Conservation (phyloP, 495 filamentous ascomycete species). For the Sordaria brevicollis region DNA sequence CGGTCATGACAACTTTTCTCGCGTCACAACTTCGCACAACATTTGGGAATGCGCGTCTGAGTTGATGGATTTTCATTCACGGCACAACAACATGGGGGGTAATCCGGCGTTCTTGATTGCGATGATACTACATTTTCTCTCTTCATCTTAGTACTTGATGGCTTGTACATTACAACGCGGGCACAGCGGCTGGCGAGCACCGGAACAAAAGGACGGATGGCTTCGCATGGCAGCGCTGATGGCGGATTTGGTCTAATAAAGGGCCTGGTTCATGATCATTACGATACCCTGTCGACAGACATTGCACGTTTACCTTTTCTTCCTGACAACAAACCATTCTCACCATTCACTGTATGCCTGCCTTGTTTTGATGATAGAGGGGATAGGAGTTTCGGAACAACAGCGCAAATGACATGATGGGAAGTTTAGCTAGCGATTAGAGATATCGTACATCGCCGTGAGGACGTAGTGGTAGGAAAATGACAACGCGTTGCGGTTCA, state of each 20-base stretch:
- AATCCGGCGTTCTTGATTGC: slow-evolving; percentile 31
- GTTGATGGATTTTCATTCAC: slow-evolving; percentile 15
- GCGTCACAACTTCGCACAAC: slow-evolving; percentile 17
- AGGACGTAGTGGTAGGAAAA: not conserved
- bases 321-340: not conserved
- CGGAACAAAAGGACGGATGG: not conserved
- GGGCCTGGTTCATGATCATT: slow-evolving; percentile 4
- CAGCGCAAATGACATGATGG: not conserved
- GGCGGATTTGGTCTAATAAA: slow-evolving; percentile 7
- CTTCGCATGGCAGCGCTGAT: slow-evolving; percentile 1
- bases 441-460: not conserved
- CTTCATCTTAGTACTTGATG: slow-evolving; percentile 9
- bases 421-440: not conserved
- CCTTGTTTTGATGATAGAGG: not conserved
- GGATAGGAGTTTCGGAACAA: not conserved
- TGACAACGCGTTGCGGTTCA: not conserved
- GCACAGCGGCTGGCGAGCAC: not conserved
- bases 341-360: not conserved
- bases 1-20: slow-evolving; percentile 25
- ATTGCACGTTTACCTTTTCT: not conserved
- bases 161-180: slow-evolving; percentile 28
- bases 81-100: slow-evolving; percentile 13
- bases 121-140: slow-evolving; percentile 15
- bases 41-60: slow-evolving; percentile 11
- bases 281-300: not conserved